Conservation (phyloP, 2,329 filamentous ascomycete genomes). For the Neobulgaria alba region DNA sequence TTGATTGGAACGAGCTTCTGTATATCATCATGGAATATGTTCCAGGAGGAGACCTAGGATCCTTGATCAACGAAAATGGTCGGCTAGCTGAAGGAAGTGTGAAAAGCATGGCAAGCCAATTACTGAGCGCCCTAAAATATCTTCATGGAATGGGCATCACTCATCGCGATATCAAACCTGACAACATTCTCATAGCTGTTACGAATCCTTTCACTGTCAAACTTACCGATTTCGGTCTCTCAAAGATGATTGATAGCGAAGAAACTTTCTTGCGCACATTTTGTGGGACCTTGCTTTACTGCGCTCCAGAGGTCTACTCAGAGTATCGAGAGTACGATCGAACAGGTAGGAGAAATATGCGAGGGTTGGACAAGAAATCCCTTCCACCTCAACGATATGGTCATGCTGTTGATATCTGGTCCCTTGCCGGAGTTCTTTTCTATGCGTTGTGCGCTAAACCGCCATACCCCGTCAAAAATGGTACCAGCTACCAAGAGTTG, state of each 20-base stretch:
- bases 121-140: slow-evolving; percentile 77
- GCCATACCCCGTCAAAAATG: slow-evolving; percentile 71
- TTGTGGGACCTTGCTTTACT: slow-evolving; percentile 91
- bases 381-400: slow-evolving; percentile 59
- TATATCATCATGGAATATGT: slow-evolving; percentile 98
- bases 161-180: slow-evolving; percentile 96
- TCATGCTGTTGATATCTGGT: slow-evolving; percentile 94
- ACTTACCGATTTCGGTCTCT: slow-evolving; percentile 91
- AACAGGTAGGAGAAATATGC: slow-evolving; percentile 45
- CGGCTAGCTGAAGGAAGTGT: slow-evolving; percentile 59
- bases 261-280: slow-evolving; percentile 94
- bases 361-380: slow-evolving; percentile 20
- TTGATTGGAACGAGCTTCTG: slow-evolving; percentile 70
- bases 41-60: slow-evolving; percentile 71
- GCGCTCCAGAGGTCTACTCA: slow-evolving; percentile 91
- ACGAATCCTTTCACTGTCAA: slow-evolving; percentile 72
- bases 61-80: slow-evolving; percentile 54
- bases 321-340: slow-evolving; percentile 62
- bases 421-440: slow-evolving; percentile 84
- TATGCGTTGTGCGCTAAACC: slow-evolving; percentile 71
- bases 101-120: slow-evolving; percentile 64
- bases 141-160: slow-evolving; percentile 84
- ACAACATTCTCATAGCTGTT: slow-evolving; percentile 84
- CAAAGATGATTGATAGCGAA: slow-evolving; percentile 84
- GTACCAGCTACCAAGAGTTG: slow-evolving; percentile 70